phyloP scores from a whole-genome alignment of 306 rosid genomes.

The Vigna radiata region DNA sequence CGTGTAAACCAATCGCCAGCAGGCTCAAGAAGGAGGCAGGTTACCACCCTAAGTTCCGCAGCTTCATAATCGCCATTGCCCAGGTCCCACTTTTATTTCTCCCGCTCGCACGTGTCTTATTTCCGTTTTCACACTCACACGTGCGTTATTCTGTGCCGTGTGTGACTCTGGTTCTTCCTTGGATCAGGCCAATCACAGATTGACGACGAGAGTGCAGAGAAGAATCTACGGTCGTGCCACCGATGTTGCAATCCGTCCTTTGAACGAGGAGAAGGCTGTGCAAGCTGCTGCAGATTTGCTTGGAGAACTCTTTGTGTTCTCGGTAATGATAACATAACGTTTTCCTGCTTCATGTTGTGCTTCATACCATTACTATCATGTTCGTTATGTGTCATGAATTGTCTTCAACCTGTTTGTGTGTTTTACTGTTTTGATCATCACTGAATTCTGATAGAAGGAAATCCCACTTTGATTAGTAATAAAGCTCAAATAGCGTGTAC shows the following conservation, averaged over 20 bases:
- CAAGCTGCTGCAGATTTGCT: conserved; percentile 85
- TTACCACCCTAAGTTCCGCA: conserved; percentile 53
- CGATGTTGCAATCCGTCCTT: conserved; percentile 71
- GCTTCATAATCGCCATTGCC: conserved; percentile 51
- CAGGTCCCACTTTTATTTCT: conserved; percentile 31
- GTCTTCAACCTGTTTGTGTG: conserved; percentile 42
- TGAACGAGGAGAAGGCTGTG: conserved; percentile 83
- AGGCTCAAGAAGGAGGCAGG: conserved; percentile 58
- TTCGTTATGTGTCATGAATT: background rate
- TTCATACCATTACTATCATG: background rate
- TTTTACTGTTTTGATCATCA: conserved; percentile 6
- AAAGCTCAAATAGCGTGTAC: too few relatives aligned
- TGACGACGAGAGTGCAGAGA: conserved; percentile 72
- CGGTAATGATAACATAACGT: conserved; percentile 38
- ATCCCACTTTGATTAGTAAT: too few relatives aligned
- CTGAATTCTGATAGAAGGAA: too few relatives aligned
- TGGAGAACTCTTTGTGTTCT: conserved; percentile 79
- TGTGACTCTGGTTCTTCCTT: conserved; percentile 36
- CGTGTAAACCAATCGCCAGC: conserved; percentile 57
- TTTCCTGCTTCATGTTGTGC: background rate
- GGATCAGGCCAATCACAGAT: conserved; percentile 70
- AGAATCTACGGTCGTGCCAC: conserved; percentile 75
- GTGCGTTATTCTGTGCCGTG: background rate
- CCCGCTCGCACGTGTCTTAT: background rate
- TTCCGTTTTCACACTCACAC: background rate